Percentiles rank a stretch among this genome's conserved stretches.
Evolutionary conservation across 2,329 filamentous ascomycete species (phyloP).

Genomic region (Trichoderma sp.): DNA sequence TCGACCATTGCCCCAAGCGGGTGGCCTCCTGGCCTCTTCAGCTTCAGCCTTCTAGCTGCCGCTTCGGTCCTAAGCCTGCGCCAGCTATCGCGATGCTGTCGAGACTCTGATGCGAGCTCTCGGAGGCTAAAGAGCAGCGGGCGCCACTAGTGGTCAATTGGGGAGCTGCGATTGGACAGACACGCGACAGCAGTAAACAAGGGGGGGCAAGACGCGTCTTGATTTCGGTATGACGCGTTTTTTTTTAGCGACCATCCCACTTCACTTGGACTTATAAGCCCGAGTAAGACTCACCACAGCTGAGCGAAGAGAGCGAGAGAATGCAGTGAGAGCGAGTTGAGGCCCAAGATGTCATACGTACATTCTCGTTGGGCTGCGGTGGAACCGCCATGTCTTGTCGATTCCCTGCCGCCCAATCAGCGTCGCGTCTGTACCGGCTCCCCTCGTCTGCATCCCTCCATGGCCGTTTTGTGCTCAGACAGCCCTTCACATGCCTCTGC

Average conservation of each 20-base stretch:
- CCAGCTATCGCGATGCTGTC: slow-evolving; percentile 4
- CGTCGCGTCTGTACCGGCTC: not conserved
- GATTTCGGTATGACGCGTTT: slow-evolving; percentile 15
- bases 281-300: not conserved
- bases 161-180: slow-evolving; percentile 30
- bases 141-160: not conserved
- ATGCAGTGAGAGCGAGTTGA: not conserved
- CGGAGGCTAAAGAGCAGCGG: not conserved
- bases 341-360: slow-evolving; percentile 9
- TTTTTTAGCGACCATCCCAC: slow-evolving; percentile 5
- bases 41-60: slow-evolving; percentile 2
- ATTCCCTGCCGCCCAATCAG: slow-evolving; percentile 16
- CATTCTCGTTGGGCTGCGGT: slow-evolving; percentile 22
- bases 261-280: not conserved
- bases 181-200: slow-evolving; percentile 29
- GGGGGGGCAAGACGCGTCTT: slow-evolving; percentile 26
- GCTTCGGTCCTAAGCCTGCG: not conserved
- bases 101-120: not conserved
- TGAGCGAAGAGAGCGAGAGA: not conserved
- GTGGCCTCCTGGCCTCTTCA: not conserved
- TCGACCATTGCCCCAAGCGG: not conserved
- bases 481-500: slow-evolving; percentile 20
- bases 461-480: not conserved
- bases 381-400: slow-evolving; percentile 16
- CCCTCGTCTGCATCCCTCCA: not conserved